Evolutionary conservation across 352 stramenopile genomes (phyloP), one percentile per base, ranked within the genome.

Genomic region (Globisporangium yorkense): DNA sequence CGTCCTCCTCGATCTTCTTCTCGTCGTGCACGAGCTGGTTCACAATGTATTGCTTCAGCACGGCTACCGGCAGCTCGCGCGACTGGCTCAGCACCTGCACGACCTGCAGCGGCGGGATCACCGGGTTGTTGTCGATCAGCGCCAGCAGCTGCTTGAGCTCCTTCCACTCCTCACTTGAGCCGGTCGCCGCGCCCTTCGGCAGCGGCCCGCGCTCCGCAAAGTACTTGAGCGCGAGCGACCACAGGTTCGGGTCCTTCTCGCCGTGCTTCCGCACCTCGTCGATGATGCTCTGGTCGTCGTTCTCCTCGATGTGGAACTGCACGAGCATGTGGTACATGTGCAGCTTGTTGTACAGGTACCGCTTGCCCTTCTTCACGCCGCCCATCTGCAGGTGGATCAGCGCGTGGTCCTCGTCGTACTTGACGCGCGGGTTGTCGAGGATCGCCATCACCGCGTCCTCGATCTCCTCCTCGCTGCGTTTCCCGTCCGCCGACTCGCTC

Each of bases 241-340:
- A 97, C 27, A 97, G 61, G 57, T 95, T 96, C 15, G 84, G 81
- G 54, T 97, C 88, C 59, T 96, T 93, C 6, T 93, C 83, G 37
- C 86, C 87, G 43, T 95, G 82, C 51, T 95, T 92, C 53, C 92
- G 92, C 29, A 95, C 89, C 51, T 94, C 84, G 35, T 96, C 86
- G 27, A 96, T 61, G 51, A 97, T 94, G 56, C 72, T 92, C 62
- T 92, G 76, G 63, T 92, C 89, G 37, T 97, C 87, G 49, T 94
- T 94, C 55, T 93, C 81, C 40, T 97, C 87, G 44, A 97, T 96
- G 72, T 97, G 94, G 58, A 97, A 92, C 62, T 97, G 90, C 60
- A 98, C 73, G 12, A 98, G 66, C 82, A 98, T 97, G 72, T 96
- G 85, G 56, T 96, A 97, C 89, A 97, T 93, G 60, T 96, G 85